phyloP scores from a whole-genome alignment of 2,329 filamentous ascomycete genomes.

The Aspergillus udagawae region DNA sequence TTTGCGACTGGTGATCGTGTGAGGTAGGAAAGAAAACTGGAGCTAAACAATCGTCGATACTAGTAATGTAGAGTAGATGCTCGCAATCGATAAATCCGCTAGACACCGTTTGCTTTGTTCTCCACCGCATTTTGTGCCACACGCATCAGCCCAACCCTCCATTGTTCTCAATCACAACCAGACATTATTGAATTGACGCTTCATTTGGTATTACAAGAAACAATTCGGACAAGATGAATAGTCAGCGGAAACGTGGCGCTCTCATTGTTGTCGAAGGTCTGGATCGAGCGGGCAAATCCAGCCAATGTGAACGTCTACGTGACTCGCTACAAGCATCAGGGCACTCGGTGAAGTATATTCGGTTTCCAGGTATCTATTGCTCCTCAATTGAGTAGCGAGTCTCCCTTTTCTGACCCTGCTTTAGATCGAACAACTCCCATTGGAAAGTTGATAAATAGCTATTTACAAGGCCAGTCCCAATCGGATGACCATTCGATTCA shows the following conservation, averaged over 20 bases:
- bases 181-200: slow-evolving; percentile 2
- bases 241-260: slow-evolving; percentile 53
- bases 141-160: neutral
- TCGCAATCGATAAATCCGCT: neutral
- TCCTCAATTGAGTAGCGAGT: neutral
- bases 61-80: neutral
- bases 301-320: slow-evolving; percentile 71
- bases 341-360: slow-evolving; percentile 53
- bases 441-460: slow-evolving; percentile 80
- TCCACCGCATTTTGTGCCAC: neutral
- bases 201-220: neutral
- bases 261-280: slow-evolving; percentile 84
- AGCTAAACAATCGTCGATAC: neutral
- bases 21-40: slow-evolving; percentile 12
- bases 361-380: slow-evolving; percentile 58
- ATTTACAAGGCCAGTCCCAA: slow-evolving; percentile 67
- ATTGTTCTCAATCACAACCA: neutral
- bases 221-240: slow-evolving; percentile 10
- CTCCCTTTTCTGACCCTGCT: slow-evolving; percentile 9
- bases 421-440: slow-evolving; percentile 78
- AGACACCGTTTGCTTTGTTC: neutral
- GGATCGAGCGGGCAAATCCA: slow-evolving; percentile 88
- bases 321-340: slow-evolving; percentile 50
- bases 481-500: slow-evolving; percentile 89
- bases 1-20: slow-evolving; percentile 13